Base-by-base conservation (phyloP, 768 basidiomycete species). In the Auricularia auricula-judae region DNA sequence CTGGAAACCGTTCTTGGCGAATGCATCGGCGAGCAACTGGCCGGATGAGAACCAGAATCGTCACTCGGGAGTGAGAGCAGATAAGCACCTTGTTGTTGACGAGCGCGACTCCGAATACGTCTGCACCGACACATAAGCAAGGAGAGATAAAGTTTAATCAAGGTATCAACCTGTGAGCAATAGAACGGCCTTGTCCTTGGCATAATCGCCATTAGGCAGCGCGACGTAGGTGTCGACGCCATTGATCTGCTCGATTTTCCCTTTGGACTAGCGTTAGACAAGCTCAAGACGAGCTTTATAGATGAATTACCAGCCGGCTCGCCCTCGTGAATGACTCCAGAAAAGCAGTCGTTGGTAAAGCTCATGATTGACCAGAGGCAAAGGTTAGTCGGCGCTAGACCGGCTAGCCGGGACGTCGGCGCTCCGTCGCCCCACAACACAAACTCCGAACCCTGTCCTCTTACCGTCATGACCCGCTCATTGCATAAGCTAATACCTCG, bases 151-250 rank as follows among this genome's bases (percentile, higher is more conserved):
- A 23, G 23, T 21, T 33, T 63, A 35, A 4, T 53, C 11, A 23
- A 62, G 3, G 10, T 4, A 63, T 66, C 60, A 16, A 68, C 70
- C 73, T 54, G 67, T 69, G 59, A 71, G 62, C 61, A 71, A 69
- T 4, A 74, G 62, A 23, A 74, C 51, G 5, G 71, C 73, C 66
- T 72, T 72, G 18, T 67, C 61, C 66, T 71, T 70, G 63, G 71
- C 67, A n/a, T 68, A 71, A 35, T 69, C 66, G 54, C 66, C 70
- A 23, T 67, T 36, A 35, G 71, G 71, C 11, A 71, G 67, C 2
- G 69, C 63, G 16, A 72, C 66, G 59, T 73, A 73, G 34, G 69
- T 69, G 33, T 65, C 63, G 61, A 67, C 64, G 3, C 70, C 71
- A 21, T 66, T 65, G 58, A 71, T 53, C 23, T 65, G 51, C 36